Base-by-base conservation (phyloP, 345 rosid genomes). In the Iberis pinnata region DNA sequence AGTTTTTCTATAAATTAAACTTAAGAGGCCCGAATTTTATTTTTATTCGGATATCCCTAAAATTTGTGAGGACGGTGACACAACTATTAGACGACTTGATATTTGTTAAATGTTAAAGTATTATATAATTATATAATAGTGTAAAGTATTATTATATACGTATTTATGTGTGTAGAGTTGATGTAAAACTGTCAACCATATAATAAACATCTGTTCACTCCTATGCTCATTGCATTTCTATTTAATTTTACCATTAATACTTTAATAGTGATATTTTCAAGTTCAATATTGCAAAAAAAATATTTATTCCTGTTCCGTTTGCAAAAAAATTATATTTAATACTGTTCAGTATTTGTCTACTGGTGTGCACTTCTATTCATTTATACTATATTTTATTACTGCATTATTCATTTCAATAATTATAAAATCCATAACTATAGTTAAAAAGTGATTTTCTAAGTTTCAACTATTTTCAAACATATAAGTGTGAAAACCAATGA, bases 231-330 rank as follows among this genome's bases (percentile, higher is more conserved):
- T 43, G 39, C 45, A 49, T 24, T 49, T 18, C 52, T 49, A 49
- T 49, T 64, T 42, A 41, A 18, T 65, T 49, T 25, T 9, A 33
- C 18, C 35, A 50, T 50, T 18, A 32, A 32, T 32, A 29, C 47
- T 49, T 58, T 65, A 15, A 57, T 65, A 49, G 58, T 57, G 40
- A n/a, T 44, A 49, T 33, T 64, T 39, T 43, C 38, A 46, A 49
- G 58, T 65, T 25, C 3, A 42, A 27, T n/a, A n/a, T n/a, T n/a
- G n/a, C 31, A 32, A 56, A 36, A 49, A 7, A 48, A 39, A 40
- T 40, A 20, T 12, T 24, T 31, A 31, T 22, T 6, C 25, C 4
- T 22, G 25, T 22, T 22, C 25, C 25, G n/a, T n/a, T n/a, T n/a
- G n/a, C 19, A 18, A 10, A 0, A 38, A 6, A 41, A 15, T 25